Evolutionary conservation across 495 filamentous ascomycete genomes (phyloP), one percentile per base, ranked within the genome.

Genomic region (Usnea hakonensis): DNA sequence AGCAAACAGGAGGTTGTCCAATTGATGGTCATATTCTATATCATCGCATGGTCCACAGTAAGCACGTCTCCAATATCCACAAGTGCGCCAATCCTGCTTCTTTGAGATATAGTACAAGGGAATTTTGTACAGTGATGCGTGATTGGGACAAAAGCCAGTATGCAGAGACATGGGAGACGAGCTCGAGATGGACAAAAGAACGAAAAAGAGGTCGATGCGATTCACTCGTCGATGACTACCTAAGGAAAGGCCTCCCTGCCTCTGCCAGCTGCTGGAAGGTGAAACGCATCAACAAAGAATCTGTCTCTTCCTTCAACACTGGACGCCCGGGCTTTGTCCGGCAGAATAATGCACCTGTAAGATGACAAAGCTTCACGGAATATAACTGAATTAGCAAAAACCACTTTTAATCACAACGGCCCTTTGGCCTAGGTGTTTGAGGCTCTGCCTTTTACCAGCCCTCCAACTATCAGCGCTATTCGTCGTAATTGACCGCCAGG

Each of bases 401-500:
- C 9, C 48, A n/a, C 48, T 17, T n/a, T 28, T 30, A 7, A 32
- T 28, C 30, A 28, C 48, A 28, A 28, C 48, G 48, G 48, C 19
- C 2, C 26, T 32, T 13, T 52, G 32, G 48, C 48, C 32, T 28
- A 52, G 3, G 28, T n/a, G n/a, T 28, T 52, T 13, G 32, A 52
- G 4, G 11, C 5, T 36, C 48, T 28, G 48, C 32, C 26, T 52
- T 3, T 36, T 36, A 43, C 23, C 19, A 28, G 17, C 48, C 1
- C 32, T 21, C 28, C 5, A 36, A 52, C 26, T 32, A 52, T 19
- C 48, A 30, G 48, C 17, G 48, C 48, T 52, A 52, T 52, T 19
- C 48, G 48, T 52, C 11, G 28, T 32, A 52, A 52, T 52, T 52
- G 48, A 32, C 48, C 28, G 48, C 48, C 48, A 52, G 28, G 48